phyloP scores from a whole-genome alignment of 129 eudicot genomes.

The Cynara cardunculus region DNA sequence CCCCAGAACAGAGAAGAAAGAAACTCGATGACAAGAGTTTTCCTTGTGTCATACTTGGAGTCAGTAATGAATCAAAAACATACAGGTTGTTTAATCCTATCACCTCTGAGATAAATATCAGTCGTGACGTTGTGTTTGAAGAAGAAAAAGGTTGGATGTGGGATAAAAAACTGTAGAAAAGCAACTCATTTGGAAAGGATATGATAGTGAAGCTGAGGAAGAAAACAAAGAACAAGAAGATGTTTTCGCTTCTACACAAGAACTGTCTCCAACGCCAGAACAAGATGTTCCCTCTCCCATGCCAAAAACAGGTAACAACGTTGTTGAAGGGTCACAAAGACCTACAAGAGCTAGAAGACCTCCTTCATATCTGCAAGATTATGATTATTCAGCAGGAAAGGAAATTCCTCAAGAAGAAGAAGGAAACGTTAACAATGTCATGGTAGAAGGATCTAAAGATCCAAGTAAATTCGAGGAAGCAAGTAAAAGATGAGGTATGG shows the following conservation, averaged over 20 bases:
- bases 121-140: constrained; percentile 5
- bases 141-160: constrained; percentile 8
- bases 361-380: not conserved
- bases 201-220: not conserved
- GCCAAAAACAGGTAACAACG: not conserved
- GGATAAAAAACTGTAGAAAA: not conserved
- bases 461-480: not conserved
- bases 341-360: not conserved
- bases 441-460: not conserved
- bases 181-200: not conserved
- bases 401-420: not conserved
- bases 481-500: not conserved
- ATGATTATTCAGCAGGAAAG: not conserved
- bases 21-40: not conserved
- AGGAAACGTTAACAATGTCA: not conserved
- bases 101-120: not conserved
- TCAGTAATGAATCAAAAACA: not conserved
- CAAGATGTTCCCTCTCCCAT: not conserved
- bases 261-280: not conserved
- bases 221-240: not conserved
- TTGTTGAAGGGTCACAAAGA: not conserved
- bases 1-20: not conserved
- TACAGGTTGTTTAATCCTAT: not conserved
- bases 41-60: not conserved
- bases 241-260: not conserved